A percentile compares a stretch with the other conserved stretches of the same genome.
Evolutionary conservation across 2,329 filamentous ascomycete genomes (phyloP).

Genomic region (Paracoccidioides brasiliensis): DNA sequence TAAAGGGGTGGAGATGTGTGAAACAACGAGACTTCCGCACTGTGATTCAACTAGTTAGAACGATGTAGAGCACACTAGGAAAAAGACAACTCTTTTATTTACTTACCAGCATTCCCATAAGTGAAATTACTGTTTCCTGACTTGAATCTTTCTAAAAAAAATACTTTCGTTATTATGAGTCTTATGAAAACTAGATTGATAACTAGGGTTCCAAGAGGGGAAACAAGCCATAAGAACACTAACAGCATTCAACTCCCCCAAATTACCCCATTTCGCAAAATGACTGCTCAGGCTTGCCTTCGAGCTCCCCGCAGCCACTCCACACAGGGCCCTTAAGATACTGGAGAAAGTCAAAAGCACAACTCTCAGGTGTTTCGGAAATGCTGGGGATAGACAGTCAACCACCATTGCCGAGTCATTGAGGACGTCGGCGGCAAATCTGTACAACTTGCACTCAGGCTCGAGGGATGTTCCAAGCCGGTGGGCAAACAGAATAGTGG

Average conservation of each 20-base stretch:
- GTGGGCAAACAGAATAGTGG: conserved; percentile 78
- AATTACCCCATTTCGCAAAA: conserved; percentile 74
- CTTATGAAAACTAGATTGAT: neutral
- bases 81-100: neutral
- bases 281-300: conserved; percentile 87
- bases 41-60: conserved; percentile 14
- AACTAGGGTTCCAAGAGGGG: neutral
- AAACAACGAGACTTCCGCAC: conserved; percentile 69
- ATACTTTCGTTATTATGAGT: conserved; percentile 5
- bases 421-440: conserved; percentile 74
- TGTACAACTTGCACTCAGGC: conserved; percentile 81
- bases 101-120: conserved; percentile 66
- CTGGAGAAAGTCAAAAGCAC: conserved; percentile 47
- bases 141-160: conserved; percentile 62
- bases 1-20: conserved; percentile 53
- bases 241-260: conserved; percentile 82
- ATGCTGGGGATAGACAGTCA: conserved; percentile 66
- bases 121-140: conserved; percentile 84
- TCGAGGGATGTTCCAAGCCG: conserved; percentile 69
- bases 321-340: conserved; percentile 58
- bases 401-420: conserved; percentile 78
- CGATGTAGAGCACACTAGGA: neutral
- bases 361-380: conserved; percentile 48
- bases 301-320: conserved; percentile 76
- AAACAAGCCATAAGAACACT: conserved; percentile 16